Evolutionary conservation across 2,329 filamentous ascomycete species (phyloP), one percentile per base, ranked within the genome.

Genomic region (Alternaria ethzedia): DNA sequence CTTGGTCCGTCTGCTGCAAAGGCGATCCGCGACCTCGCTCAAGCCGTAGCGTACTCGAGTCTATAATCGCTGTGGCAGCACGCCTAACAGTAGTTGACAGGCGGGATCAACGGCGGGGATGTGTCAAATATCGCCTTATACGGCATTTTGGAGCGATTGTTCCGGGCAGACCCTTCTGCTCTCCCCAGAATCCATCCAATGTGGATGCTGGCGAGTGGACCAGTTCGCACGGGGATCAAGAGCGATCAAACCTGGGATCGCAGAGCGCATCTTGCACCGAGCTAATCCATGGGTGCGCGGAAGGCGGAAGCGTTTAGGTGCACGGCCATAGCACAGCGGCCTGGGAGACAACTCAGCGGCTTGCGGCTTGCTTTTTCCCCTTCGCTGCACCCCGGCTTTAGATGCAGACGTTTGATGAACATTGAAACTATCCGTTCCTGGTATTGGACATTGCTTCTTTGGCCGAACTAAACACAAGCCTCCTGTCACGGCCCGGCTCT

Each of bases 231-330:
- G 66, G 68, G 46, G 32, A 21, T 43, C 54, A 59, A 56, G 56
- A 67, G 64, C 63, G 64, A 64, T 66, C 61, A 63, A 59, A 32
- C 54, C 51, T 58, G 46, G 68, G 71, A 71, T 65, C 61, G 61
- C 64, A 67, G 67, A 64, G 64, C 65, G 70, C 60, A 59, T 66
- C 67, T 58, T 69, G 69, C 68, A 57, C 60, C 59, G 67, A 70
- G 65, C 66, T 68, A 58, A 65, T 64, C 63, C 68, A 61, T 61
- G 59, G 61, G 64, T 68, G 68, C 63, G 67, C 75, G 74, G 74
- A 75, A 76, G 69, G 68, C 77, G 75, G 76, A 77, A 78, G 68
- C 68, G 73, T 72, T 69, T 65, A 66, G 21, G 70, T 60, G 75
- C 74, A 75, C 75, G 74, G 74, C 65, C 71, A 65, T 56, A 36